phyloP scores from a whole-genome alignment of 192 early-diverging fungal species.

The Coemansia sp. region DNA sequence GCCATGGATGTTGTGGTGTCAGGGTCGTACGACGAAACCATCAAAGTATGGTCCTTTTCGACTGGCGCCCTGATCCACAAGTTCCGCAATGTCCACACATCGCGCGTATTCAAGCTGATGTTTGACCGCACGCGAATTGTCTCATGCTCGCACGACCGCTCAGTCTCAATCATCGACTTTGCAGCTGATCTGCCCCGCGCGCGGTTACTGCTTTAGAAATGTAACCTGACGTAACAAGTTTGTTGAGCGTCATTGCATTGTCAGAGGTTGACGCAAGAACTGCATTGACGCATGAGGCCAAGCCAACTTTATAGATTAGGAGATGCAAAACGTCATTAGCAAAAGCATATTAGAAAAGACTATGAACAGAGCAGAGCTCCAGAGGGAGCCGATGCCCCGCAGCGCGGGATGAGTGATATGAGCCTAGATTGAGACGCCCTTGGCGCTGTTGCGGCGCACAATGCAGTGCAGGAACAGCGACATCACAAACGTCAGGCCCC shows the following conservation, averaged over 20 bases:
- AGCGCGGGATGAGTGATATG: too few species aligned
- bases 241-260: too few species aligned
- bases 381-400: neutral
- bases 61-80: conserved; percentile 62
- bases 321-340: too few species aligned
- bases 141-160: conserved; percentile 72
- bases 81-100: conserved; percentile 61
- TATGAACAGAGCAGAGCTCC: neutral
- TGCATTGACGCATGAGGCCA: too few species aligned
- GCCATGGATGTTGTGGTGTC: conserved; percentile 65
- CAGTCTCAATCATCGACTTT: conserved; percentile 47
- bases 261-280: too few species aligned
- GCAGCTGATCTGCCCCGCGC: conserved; percentile 28
- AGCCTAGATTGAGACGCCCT: neutral
- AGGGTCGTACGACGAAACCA: conserved; percentile 84
- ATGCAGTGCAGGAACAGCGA: conserved; percentile 43
- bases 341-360: neutral
- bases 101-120: conserved; percentile 77
- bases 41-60: conserved; percentile 84
- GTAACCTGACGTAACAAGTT: too few species aligned
- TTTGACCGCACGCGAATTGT: conserved; percentile 82
- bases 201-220: conserved; percentile 18
- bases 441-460: conserved; percentile 18
- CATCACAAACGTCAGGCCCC: conserved; percentile 35
- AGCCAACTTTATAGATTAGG: too few species aligned